A percentile compares a stretch with the other conserved stretches of the same genome.
Conservation (phyloP, 228 moss, liverwort and hornwort genomes). For the Sphagnum fallax region DNA sequence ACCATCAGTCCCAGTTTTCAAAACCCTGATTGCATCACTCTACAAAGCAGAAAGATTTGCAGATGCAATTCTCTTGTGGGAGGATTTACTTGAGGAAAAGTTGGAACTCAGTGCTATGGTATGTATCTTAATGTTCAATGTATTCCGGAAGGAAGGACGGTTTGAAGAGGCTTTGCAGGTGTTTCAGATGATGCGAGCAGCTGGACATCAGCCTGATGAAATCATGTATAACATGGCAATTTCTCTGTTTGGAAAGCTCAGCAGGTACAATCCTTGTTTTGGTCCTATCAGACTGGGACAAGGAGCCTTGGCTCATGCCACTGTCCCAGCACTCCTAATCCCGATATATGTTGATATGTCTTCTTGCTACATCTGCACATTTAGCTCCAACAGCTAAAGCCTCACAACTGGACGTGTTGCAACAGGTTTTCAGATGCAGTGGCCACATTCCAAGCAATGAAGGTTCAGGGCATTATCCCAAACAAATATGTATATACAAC, state of each 20-base stretch:
- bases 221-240: conserved; percentile 68
- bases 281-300: neutral
- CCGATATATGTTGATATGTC: too few species aligned
- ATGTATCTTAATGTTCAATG: conserved; percentile 59
- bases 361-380: too few species aligned
- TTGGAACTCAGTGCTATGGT: conserved; percentile 51
- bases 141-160: conserved; percentile 61
- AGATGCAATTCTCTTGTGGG: conserved; percentile 72
- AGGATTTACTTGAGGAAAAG: conserved; percentile 68
- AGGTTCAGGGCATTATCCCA: conserved; percentile 63
- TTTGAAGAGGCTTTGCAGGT: conserved; percentile 56
- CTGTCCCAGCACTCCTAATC: neutral
- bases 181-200: conserved; percentile 54
- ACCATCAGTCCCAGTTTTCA: conserved; percentile 59
- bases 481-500: conserved; percentile 74
- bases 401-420: neutral
- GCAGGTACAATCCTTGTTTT: conserved; percentile 23
- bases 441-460: conserved; percentile 53
- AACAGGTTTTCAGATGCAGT: conserved; percentile 53
- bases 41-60: conserved; percentile 43
- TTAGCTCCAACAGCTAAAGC: too few species aligned
- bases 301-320: neutral
- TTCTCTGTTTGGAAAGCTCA: conserved; percentile 66
- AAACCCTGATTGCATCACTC: conserved; percentile 66
- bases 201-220: conserved; percentile 69